Evolutionary conservation across 306 rosid genomes (phyloP).

Genomic region (Quercus wislizeni): DNA sequence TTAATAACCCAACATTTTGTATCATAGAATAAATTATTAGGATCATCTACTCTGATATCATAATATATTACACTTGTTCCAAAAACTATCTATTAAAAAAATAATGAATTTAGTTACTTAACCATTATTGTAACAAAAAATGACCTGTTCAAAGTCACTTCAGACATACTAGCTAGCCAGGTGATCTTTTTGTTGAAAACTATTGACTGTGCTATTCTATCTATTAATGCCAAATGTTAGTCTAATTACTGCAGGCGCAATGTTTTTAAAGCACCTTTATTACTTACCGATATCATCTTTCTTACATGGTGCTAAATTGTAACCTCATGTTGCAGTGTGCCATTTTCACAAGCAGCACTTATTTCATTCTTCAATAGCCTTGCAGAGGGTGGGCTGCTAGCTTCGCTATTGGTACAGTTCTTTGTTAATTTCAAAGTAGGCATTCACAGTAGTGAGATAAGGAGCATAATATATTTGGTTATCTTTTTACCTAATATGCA

Average conservation of each 20-base stretch:
- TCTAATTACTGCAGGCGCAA: not conserved
- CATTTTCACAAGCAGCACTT: slow-evolving; percentile 67
- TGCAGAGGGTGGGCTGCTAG: slow-evolving; percentile 68
- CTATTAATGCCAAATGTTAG: not conserved
- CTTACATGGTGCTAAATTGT: not conserved
- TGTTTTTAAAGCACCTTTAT: not conserved
- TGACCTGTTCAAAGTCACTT: too few species aligned
- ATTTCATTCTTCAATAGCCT: slow-evolving; percentile 73
- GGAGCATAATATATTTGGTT: not conserved
- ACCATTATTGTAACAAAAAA: too few species aligned
- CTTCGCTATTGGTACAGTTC: slow-evolving; percentile 56
- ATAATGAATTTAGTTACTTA: too few species aligned
- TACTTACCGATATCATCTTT: not conserved
- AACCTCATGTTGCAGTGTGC: slow-evolving; percentile 49
- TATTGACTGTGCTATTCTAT: too few species aligned
- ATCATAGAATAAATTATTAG: too few species aligned
- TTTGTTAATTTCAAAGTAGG: not conserved
- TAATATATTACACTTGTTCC: too few species aligned
- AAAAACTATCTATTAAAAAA: too few species aligned
- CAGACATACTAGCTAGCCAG: too few species aligned
- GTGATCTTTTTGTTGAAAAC: too few species aligned
- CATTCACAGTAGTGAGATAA: not conserved
- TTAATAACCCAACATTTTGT: too few species aligned
- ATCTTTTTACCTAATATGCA: not conserved
- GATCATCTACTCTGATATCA: too few species aligned